Conservation (phyloP, 176 grass and related monocot genomes). For the Tillandsia leiboldiana region DNA sequence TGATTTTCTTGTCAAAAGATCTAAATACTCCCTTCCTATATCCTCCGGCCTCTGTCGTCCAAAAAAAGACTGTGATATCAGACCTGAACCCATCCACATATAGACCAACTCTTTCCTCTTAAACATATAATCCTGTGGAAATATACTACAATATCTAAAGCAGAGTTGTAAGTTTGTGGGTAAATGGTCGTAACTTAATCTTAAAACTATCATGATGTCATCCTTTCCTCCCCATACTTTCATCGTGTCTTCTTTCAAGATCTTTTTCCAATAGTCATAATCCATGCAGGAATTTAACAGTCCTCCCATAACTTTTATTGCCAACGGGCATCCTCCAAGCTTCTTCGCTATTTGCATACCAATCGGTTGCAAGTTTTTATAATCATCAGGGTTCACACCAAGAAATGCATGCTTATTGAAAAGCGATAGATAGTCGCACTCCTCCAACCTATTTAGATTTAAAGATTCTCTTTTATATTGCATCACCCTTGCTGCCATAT, state of each 20-base stretch:
- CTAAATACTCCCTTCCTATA: slow-evolving; percentile 3
- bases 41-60: slow-evolving; percentile 7
- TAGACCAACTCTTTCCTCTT: neutral
- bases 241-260: neutral
- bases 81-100: slow-evolving; percentile 19
- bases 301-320: slow-evolving; percentile 17
- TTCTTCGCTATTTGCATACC: slow-evolving; percentile 4
- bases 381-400: slow-evolving; percentile 4
- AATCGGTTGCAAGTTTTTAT: slow-evolving; percentile 6
- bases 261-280: neutral
- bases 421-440: neutral
- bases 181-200: slow-evolving; percentile 21
- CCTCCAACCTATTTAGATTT: neutral
- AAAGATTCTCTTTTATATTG: neutral
- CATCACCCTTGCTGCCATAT: slow-evolving; percentile 12
- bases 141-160: slow-evolving; percentile 28
- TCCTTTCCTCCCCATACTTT: slow-evolving; percentile 6
- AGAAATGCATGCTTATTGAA: slow-evolving; percentile 16
- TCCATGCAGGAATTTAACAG: slow-evolving; percentile 2
- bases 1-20: slow-evolving; percentile 11
- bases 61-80: neutral
- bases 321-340: slow-evolving; percentile 19
- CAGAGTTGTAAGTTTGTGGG: slow-evolving; percentile 16
- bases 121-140: slow-evolving; percentile 1
- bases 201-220: slow-evolving; percentile 17